Conservation (phyloP, 2,329 filamentous ascomycete species). For the Colletotrichum tofieldiae region DNA sequence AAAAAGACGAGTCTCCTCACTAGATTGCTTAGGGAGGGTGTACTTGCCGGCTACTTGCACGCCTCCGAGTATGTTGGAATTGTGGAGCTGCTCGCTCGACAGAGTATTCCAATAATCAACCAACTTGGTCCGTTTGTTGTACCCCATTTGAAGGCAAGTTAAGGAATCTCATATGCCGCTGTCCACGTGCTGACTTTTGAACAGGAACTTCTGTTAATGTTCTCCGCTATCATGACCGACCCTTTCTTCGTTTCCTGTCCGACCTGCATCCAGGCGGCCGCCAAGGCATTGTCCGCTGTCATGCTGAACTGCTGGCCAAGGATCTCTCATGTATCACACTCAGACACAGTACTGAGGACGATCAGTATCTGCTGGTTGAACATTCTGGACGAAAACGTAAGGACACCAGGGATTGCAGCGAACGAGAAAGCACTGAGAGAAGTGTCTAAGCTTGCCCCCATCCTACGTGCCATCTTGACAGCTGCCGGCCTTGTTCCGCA, state of each 20-base stretch:
- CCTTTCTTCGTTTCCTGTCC: constrained; percentile 75
- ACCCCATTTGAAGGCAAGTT: constrained; percentile 76
- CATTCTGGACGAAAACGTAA: constrained; percentile 59
- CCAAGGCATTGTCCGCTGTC: constrained; percentile 68
- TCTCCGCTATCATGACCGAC: constrained; percentile 76
- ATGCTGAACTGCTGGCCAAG: constrained; percentile 80
- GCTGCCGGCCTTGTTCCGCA: constrained; percentile 46
- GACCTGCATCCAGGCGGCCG: constrained; percentile 67
- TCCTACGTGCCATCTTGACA: constrained; percentile 50
- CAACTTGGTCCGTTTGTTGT: constrained; percentile 74
- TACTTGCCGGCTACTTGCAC: constrained; percentile 71
- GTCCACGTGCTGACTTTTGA: constrained; percentile 24
- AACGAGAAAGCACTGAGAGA: constrained; percentile 50
- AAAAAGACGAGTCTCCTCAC: constrained; percentile 64
- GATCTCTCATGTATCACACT: constrained; percentile 68
- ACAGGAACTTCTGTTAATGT: constrained; percentile 77
- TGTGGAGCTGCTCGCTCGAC: constrained; percentile 68
- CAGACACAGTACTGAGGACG: constrained; percentile 75
- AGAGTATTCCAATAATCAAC: constrained; percentile 65
- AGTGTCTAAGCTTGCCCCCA: constrained; percentile 53
- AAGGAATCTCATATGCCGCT: neutral
- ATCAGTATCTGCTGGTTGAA: constrained; percentile 76
- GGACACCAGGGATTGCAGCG: constrained; percentile 22
- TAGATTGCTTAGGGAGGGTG: constrained; percentile 68
- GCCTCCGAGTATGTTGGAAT: constrained; percentile 72